Conservation (phyloP, 2,329 filamentous ascomycete genomes). For the Hypoxylon sp. region DNA sequence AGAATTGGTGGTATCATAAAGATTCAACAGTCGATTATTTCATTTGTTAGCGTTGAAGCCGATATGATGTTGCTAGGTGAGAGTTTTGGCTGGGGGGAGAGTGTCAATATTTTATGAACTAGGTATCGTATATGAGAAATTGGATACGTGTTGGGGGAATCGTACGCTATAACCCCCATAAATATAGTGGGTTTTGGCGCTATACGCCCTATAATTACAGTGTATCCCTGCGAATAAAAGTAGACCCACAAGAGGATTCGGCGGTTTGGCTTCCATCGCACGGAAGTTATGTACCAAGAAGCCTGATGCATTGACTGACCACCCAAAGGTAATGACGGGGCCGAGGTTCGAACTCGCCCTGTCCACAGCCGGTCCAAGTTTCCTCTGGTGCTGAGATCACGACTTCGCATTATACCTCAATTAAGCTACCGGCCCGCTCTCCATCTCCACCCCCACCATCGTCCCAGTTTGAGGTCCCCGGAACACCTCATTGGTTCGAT, state of each 20-base stretch:
- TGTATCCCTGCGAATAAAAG: no score
- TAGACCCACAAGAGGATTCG: no score
- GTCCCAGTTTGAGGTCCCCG: background rate
- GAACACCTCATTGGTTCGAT: background rate
- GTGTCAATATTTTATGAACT: no score
- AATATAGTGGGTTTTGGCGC: no score
- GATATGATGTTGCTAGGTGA: background rate
- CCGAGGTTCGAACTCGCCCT: background rate
- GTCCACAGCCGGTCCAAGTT: background rate
- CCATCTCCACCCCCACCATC: background rate
- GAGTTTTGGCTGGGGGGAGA: background rate
- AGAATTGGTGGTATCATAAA: conserved; percentile 29
- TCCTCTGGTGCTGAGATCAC: background rate
- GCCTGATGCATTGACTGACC: no score
- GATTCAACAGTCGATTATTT: background rate
- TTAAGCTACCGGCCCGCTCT: background rate
- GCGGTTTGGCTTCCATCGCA: no score
- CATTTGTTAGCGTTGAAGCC: no score
- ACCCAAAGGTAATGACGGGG: background rate
- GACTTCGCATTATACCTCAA: background rate
- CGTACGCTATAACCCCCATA: no score
- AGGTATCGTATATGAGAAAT: no score
- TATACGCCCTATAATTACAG: no score
- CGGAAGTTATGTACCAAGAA: no score
- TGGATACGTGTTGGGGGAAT: no score